Percentiles rank a stretch among this genome's conserved stretches.
These are phyloP conservation scores for Solanum pinnatisectum DNA, from an alignment of 257 asterid genomes.

Conservation along the genomic window DNA sequence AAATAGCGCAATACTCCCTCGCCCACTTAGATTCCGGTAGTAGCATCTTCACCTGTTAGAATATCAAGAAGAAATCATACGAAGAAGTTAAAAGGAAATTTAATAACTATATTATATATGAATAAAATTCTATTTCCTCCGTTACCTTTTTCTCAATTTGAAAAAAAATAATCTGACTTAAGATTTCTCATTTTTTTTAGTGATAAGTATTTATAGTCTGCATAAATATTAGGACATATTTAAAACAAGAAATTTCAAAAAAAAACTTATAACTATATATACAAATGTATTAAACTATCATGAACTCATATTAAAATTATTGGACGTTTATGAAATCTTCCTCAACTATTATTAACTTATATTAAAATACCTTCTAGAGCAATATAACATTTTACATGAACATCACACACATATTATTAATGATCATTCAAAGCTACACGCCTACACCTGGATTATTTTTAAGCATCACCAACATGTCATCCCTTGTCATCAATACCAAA, in stretches of 20 bases:
- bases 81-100: neutral
- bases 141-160: neutral
- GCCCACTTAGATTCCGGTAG: conserved; percentile 50
- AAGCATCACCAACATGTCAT: conserved; percentile 1
- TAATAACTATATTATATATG: neutral
- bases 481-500: neutral
- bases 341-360: too few species aligned
- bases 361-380: too few species aligned
- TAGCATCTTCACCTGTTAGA: conserved; percentile 36
- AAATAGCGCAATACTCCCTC: conserved; percentile 58
- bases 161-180: neutral
- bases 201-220: neutral
- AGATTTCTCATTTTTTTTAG: neutral
- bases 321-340: too few species aligned
- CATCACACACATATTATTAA: too few species aligned
- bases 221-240: neutral
- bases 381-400: too few species aligned
- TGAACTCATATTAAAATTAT: too few species aligned
- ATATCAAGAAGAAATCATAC: neutral
- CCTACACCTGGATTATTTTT: neutral
- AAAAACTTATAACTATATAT: neutral
- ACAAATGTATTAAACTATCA: neutral
- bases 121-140: neutral
- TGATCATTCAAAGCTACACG: too few species aligned
- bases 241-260: neutral